These are phyloP conservation scores for Kandelia obovata DNA, from an alignment of 345 rosid genomes.

Conservation along the genomic window DNA sequence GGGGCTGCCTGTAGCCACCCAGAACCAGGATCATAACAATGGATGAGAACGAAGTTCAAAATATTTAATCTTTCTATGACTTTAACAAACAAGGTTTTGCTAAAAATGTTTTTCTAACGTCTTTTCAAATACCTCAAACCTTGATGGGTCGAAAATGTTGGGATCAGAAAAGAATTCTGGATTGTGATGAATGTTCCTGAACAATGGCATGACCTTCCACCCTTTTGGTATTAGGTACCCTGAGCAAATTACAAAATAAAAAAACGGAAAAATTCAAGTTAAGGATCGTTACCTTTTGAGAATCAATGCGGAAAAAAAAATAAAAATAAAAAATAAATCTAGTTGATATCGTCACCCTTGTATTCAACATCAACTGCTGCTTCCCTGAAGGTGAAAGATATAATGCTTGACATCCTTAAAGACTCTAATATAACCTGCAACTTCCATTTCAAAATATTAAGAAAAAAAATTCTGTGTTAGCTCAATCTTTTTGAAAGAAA, in stretches of 20 bases:
- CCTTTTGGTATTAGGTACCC: constrained; percentile 91
- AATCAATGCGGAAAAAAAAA: neutral
- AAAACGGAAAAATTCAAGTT: too few species aligned
- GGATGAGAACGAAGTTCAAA: neutral
- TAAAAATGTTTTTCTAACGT: neutral
- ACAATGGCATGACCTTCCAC: constrained; percentile 88
- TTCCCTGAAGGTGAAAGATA: constrained; percentile 91
- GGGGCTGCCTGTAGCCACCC: constrained; percentile 25
- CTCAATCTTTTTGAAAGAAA: too few species aligned
- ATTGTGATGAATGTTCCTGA: constrained; percentile 83
- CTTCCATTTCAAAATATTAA: neutral
- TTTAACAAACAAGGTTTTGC: too few species aligned
- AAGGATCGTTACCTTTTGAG: too few species aligned
- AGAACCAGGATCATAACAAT: neutral
- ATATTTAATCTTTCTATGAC: neutral
- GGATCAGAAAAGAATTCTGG: constrained; percentile 68
- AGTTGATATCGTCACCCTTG: constrained; percentile 11
- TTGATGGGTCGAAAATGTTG: constrained; percentile 69
- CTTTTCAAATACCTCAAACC: constrained; percentile 61
- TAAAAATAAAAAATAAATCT: neutral
- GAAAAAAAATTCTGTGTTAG: too few species aligned
- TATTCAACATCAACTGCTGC: constrained; percentile 76
- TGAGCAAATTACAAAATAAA: constrained; percentile 12
- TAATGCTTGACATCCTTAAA: constrained; percentile 85
- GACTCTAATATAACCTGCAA: constrained; percentile 61